These are phyloP conservation scores for Pyropia haitanensis DNA, from an alignment of 23 red algal genomes.

Conservation along the genomic window DNA sequence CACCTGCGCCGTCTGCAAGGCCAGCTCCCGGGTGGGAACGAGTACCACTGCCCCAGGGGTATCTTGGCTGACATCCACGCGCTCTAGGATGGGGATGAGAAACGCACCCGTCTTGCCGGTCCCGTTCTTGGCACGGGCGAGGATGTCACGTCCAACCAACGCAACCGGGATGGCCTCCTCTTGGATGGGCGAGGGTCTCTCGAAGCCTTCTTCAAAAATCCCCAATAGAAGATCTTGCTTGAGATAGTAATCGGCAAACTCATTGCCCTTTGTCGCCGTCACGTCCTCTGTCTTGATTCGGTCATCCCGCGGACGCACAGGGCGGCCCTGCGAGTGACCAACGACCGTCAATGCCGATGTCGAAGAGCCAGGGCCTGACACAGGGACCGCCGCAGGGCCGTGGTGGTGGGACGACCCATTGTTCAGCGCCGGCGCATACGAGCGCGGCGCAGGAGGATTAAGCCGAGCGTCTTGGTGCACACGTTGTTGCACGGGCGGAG, in stretches of 20 bases:
- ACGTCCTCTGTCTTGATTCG: slow-evolving; percentile 89
- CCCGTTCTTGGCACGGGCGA: slow-evolving; percentile 96
- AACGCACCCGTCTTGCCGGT: slow-evolving; percentile 96
- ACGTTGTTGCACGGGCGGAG: no score
- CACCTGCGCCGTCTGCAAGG: slow-evolving; percentile 87
- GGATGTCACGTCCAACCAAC: slow-evolving; percentile 86
- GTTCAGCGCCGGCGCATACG: no score
- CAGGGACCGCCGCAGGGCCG: no score
- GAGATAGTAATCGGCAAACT: slow-evolving; percentile 94
- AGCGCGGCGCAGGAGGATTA: no score
- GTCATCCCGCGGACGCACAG: slow-evolving; percentile 22
- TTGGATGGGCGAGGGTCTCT: slow-evolving; percentile 85
- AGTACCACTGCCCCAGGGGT: slow-evolving; percentile 66
- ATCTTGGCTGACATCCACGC: slow-evolving; percentile 56
- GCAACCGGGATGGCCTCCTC: slow-evolving; percentile 94
- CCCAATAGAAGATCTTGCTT: slow-evolving; percentile 86
- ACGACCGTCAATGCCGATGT: no score
- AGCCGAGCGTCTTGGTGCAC: no score
- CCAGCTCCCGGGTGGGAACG: slow-evolving; percentile 90
- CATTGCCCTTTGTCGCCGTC: slow-evolving; percentile 87
- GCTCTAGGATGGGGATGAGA: slow-evolving; percentile 84
- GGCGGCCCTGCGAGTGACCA: no score
- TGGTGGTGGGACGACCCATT: no score
- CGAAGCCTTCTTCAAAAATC: slow-evolving; percentile 90
- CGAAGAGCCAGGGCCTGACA: no score